phyloP scores from a whole-genome alignment of 192 early-diverging fungal genomes.

The Obelidium mucronatum region DNA sequence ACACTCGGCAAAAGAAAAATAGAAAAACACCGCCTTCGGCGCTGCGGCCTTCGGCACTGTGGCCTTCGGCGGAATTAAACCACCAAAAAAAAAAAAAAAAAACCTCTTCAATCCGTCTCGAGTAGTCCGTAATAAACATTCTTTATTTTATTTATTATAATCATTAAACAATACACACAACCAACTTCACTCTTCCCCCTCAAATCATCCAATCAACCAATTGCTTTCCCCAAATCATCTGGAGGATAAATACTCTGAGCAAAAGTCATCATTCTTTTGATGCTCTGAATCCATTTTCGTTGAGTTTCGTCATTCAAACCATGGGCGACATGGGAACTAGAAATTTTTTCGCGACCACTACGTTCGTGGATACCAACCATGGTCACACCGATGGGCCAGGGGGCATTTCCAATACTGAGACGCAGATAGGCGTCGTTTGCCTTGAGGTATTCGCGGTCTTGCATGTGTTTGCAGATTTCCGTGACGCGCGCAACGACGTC shows the following conservation, averaged over 20 bases:
- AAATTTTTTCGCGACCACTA: constrained; percentile 96
- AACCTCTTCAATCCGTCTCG: too few species aligned
- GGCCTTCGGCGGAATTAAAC: too few species aligned
- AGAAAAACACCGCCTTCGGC: too few species aligned
- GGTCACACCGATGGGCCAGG: constrained; percentile 98
- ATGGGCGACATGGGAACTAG: constrained; percentile 93
- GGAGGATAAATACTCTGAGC: constrained; percentile 92
- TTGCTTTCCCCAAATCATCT: constrained; percentile 61
- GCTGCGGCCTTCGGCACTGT: too few species aligned
- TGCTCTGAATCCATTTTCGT: constrained; percentile 98
- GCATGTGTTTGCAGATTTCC: constrained; percentile 88
- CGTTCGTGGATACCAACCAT: constrained; percentile 91
- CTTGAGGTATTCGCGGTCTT: constrained; percentile 84
- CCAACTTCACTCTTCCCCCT: too few species aligned
- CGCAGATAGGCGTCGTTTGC: constrained; percentile 95
- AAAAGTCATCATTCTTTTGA: constrained; percentile 97
- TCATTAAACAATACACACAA: too few species aligned
- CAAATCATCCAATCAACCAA: constrained; percentile 57
- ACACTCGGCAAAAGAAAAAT: too few species aligned
- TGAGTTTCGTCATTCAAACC: constrained; percentile 96
- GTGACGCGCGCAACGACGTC: constrained; percentile 91
- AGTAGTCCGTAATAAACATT: too few species aligned
- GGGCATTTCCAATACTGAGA: constrained; percentile 95
- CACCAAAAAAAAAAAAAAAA: too few species aligned
- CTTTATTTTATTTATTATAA: too few species aligned